A percentile compares a stretch with the other conserved stretches of the same genome.
Conservation (phyloP, 495 filamentous ascomycete genomes). For the Bryoglossum gracile region DNA sequence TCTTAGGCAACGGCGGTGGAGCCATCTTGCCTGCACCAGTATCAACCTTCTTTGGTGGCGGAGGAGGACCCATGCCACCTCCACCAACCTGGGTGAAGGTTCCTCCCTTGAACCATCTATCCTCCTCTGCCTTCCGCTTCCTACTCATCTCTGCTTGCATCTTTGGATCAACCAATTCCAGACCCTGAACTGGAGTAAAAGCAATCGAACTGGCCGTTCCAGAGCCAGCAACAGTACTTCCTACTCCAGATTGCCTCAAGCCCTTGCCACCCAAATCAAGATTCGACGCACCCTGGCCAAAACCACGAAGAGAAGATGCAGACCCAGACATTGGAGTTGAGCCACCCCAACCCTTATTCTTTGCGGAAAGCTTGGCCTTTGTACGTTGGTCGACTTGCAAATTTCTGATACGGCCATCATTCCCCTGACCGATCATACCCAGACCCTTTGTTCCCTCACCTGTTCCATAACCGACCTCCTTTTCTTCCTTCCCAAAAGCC, state of each 20-base stretch:
- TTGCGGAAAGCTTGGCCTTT: constrained; percentile 83
- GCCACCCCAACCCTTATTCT: constrained; percentile 92
- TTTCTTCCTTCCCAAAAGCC: constrained; percentile 93
- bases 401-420: constrained; percentile 79
- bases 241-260: constrained; percentile 68
- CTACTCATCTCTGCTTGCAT: constrained; percentile 71
- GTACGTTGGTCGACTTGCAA: constrained; percentile 91
- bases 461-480: constrained; percentile 85
- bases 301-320: constrained; percentile 71
- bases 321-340: constrained; percentile 58
- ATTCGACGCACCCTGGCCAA: constrained; percentile 51
- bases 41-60: constrained; percentile 23
- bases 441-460: constrained; percentile 82
- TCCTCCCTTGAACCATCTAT: constrained; percentile 91
- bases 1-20: constrained; percentile 22
- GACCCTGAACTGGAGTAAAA: constrained; percentile 88
- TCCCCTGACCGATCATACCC: constrained; percentile 87
- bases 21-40: constrained; percentile 24
- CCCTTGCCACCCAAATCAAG: constrained; percentile 68
- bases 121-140: constrained; percentile 89
- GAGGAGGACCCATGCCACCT: constrained; percentile 23
- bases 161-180: constrained; percentile 95
- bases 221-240: constrained; percentile 48
- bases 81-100: constrained; percentile 87
- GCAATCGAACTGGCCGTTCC: constrained; percentile 85